Conservation (phyloP, 495 filamentous ascomycete genomes). For the Mycothermus thermophilus region DNA sequence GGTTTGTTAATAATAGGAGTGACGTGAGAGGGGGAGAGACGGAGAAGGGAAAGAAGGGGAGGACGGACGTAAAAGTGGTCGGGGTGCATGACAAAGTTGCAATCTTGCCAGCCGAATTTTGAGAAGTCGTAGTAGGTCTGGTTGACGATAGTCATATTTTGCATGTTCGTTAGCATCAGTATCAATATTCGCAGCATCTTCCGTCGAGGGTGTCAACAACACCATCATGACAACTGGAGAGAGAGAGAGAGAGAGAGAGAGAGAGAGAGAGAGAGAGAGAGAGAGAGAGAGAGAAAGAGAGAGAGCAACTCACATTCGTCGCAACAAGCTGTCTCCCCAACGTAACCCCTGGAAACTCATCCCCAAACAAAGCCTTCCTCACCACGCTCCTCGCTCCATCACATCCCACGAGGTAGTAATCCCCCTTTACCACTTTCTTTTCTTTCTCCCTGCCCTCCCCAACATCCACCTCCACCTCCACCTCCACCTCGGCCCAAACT, state of each 20-base stretch:
- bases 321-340: slow-evolving; percentile 46
- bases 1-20: no score
- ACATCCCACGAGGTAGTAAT: slow-evolving; percentile 40
- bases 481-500: slow-evolving; percentile 41
- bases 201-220: background rate
- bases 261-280: background rate
- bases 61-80: slow-evolving; percentile 12
- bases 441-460: background rate
- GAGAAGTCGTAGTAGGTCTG: slow-evolving; percentile 14
- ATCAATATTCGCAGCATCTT: background rate
- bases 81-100: slow-evolving; percentile 41
- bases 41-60: no score
- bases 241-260: background rate
- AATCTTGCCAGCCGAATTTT: slow-evolving; percentile 30
- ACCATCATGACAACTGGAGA: no score
- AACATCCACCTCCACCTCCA: no score
- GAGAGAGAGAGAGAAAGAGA: background rate
- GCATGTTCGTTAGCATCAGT: no score
- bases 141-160: no score
- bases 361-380: slow-evolving; percentile 40
- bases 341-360: slow-evolving; percentile 44
- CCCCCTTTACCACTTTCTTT: slow-evolving; percentile 33
- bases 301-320: slow-evolving; percentile 30
- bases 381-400: slow-evolving; percentile 46
- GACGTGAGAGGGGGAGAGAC: background rate